These are phyloP conservation scores for Diplodia intermedia DNA, from an alignment of 2,329 filamentous ascomycete species.

Conservation along the genomic window DNA sequence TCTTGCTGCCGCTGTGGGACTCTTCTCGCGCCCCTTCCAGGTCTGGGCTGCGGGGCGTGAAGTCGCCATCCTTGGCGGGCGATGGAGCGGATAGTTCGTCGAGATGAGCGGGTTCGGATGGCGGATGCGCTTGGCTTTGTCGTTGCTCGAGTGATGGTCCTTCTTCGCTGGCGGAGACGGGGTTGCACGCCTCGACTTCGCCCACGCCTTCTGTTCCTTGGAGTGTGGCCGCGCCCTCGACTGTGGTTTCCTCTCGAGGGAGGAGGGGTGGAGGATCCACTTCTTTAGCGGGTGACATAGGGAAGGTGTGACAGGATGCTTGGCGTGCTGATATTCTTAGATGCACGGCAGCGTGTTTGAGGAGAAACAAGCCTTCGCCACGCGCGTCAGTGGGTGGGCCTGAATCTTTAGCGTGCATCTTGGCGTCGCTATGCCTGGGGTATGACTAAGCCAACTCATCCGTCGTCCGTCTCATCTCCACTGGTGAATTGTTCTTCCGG, in stretches of 20 bases:
- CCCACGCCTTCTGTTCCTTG: background rate
- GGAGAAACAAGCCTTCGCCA: background rate
- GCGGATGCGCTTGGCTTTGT: background rate
- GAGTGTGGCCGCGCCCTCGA: background rate
- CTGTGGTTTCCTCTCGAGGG: background rate
- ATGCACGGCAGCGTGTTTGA: background rate
- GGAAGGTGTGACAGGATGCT: background rate
- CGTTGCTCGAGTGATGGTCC: background rate
- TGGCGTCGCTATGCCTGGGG: background rate
- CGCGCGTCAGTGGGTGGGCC: background rate
- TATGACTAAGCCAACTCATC: background rate
- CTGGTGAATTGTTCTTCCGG: too few species aligned
- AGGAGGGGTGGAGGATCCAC: constrained; percentile 10
- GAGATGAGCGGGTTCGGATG: background rate
- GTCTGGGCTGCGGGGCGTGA: background rate
- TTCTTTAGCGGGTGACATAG: background rate
- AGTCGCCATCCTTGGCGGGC: background rate
- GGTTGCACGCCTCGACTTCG: constrained; percentile 11
- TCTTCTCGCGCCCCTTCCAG: background rate
- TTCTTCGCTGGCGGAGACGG: background rate
- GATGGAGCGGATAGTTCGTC: background rate
- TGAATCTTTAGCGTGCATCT: background rate
- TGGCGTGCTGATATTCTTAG: background rate
- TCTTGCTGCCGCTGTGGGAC: background rate
- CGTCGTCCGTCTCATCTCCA: too few species aligned